Conservation (phyloP, 441 rosid genomes). For the Corymbia citriodora region DNA sequence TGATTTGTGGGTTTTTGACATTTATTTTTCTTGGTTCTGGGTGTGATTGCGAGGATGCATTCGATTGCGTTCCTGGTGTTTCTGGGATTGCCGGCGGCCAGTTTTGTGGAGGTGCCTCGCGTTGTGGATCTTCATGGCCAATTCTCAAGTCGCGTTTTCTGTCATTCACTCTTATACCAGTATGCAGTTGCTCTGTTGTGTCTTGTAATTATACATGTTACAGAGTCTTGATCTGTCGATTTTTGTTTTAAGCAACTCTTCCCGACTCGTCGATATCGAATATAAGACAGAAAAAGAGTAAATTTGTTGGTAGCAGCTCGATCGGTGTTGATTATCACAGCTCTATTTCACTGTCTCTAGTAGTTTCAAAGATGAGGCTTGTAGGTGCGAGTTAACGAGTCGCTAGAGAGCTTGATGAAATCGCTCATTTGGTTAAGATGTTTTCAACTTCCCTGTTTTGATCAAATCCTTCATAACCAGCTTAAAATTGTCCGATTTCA, state of each 20-base stretch:
- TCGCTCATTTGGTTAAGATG: neutral
- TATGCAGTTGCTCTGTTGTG: no score
- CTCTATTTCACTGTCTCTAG: neutral
- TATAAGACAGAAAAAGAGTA: neutral
- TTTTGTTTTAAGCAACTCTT: neutral
- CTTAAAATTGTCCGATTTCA: neutral
- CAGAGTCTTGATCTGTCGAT: neutral
- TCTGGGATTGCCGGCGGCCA: constrained; percentile 57
- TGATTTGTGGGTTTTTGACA: neutral
- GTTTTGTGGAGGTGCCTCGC: constrained; percentile 49
- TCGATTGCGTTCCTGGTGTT: constrained; percentile 65
- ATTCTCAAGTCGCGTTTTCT: constrained; percentile 29
- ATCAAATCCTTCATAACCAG: neutral
- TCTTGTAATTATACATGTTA: no score
- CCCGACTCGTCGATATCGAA: neutral
- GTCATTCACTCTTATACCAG: neutral
- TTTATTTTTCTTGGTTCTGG: neutral
- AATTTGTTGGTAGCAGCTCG: neutral
- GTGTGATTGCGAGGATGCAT: constrained; percentile 35
- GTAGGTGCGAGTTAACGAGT: neutral
- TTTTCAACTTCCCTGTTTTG: neutral
- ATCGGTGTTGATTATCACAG: neutral
- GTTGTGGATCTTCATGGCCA: constrained; percentile 40
- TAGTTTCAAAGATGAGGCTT: neutral
- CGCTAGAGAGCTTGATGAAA: neutral